These are phyloP conservation scores for Acacia confusa DNA, from an alignment of 306 rosid species.

Conservation along the genomic window DNA sequence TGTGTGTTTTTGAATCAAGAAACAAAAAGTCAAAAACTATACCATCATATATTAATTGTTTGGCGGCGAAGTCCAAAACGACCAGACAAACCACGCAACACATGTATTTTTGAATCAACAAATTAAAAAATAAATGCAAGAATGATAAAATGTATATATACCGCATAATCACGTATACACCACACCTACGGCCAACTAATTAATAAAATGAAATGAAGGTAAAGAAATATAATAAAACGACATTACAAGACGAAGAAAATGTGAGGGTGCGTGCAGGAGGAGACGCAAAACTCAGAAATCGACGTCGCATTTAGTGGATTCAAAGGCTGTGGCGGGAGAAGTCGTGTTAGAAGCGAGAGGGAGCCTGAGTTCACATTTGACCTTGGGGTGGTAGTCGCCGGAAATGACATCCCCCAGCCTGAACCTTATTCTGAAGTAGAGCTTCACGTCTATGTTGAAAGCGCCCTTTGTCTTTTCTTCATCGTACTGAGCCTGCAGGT, in stretches of 20 bases:
- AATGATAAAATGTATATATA: too few relatives aligned
- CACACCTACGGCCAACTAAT: too few relatives aligned
- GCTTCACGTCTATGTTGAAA: conserved; percentile 46
- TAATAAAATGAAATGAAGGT: not conserved
- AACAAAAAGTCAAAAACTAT: too few relatives aligned
- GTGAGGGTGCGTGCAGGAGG: not conserved
- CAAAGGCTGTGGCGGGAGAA: conserved; percentile 15
- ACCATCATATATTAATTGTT: too few relatives aligned
- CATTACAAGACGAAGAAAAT: not conserved
- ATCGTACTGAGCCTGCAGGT: conserved; percentile 22
- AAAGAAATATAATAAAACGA: not conserved
- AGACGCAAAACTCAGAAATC: not conserved
- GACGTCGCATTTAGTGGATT: conserved; percentile 41
- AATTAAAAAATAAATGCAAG: too few relatives aligned
- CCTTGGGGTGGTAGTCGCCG: conserved; percentile 35
- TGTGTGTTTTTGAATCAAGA: too few relatives aligned
- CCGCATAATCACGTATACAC: too few relatives aligned
- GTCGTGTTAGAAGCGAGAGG: conserved; percentile 44
- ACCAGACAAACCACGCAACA: too few relatives aligned
- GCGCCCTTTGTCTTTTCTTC: conserved; percentile 27
- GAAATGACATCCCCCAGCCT: conserved; percentile 40
- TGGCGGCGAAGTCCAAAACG: too few relatives aligned
- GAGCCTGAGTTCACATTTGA: conserved; percentile 53
- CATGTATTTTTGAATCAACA: too few relatives aligned
- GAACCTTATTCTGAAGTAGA: conserved; percentile 48